phyloP scores from a whole-genome alignment of 2,329 filamentous ascomycete species.

The Arthroderma uncinatum region DNA sequence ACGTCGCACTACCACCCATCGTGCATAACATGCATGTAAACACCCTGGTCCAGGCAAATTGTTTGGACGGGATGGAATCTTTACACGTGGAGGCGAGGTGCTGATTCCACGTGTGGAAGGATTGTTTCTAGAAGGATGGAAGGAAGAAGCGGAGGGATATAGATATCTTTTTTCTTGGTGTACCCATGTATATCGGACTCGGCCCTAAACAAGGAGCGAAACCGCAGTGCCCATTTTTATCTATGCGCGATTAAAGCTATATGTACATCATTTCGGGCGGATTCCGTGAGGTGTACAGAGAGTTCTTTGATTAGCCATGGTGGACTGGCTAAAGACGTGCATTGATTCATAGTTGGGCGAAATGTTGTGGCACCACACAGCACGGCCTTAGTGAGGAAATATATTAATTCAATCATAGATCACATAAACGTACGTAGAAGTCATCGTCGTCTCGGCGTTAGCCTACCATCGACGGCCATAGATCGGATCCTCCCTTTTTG shows the following conservation, averaged over 20 bases:
- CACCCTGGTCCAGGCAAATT: neutral
- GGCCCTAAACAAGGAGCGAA: too few species aligned
- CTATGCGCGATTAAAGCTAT: too few species aligned
- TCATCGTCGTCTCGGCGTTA: neutral
- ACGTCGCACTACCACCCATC: neutral
- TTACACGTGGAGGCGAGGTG: neutral
- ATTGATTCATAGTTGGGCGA: too few species aligned
- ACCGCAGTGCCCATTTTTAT: too few species aligned
- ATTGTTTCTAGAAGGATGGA: neutral
- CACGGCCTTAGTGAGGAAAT: neutral
- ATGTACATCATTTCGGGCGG: too few species aligned
- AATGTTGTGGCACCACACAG: too few species aligned
- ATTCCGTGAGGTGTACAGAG: too few species aligned
- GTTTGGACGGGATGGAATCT: neutral
- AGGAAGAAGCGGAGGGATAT: too few species aligned
- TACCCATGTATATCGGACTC: too few species aligned
- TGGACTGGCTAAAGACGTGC: too few species aligned
- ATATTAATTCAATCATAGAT: neutral
- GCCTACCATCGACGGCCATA: slow-evolving; percentile 22
- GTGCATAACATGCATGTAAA: neutral
- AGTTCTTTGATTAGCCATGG: too few species aligned
- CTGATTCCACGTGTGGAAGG: neutral
- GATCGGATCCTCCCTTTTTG: slow-evolving; percentile 19
- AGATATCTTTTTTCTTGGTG: too few species aligned
- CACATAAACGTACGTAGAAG: neutral